Conservation (phyloP, 2,329 filamentous ascomycete genomes). For the Fusarium oxysporum region DNA sequence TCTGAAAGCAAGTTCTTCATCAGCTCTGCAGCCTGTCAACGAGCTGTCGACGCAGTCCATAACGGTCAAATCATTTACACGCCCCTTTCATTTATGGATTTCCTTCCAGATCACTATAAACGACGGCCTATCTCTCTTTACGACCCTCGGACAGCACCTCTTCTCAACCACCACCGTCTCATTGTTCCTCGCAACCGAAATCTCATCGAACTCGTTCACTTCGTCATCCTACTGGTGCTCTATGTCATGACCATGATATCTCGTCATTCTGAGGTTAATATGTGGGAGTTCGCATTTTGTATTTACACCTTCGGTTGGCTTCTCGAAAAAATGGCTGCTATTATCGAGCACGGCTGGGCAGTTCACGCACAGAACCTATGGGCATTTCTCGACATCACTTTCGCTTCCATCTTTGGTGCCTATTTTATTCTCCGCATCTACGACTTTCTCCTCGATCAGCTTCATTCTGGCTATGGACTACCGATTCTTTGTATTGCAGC, state of each 20-base stretch:
- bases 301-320: slow-evolving; percentile 76
- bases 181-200: slow-evolving; percentile 77
- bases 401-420: slow-evolving; percentile 69
- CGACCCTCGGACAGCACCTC: slow-evolving; percentile 71
- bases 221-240: slow-evolving; percentile 70
- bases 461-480: slow-evolving; percentile 66
- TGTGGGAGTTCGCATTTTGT: slow-evolving; percentile 69
- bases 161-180: slow-evolving; percentile 78
- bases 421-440: slow-evolving; percentile 72
- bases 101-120: slow-evolving; percentile 80
- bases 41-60: slow-evolving; percentile 78
- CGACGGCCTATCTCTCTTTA: slow-evolving; percentile 77
- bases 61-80: slow-evolving; percentile 77
- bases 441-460: slow-evolving; percentile 60
- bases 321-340: slow-evolving; percentile 72
- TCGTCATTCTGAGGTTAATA: slow-evolving; percentile 61
- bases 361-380: slow-evolving; percentile 81
- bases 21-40: slow-evolving; percentile 73
- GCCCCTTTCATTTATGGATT: slow-evolving; percentile 76
- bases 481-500: slow-evolving; percentile 75
- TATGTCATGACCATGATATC: slow-evolving; percentile 74
- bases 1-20: slow-evolving; percentile 77
- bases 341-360: slow-evolving; percentile 73
- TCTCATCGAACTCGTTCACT: slow-evolving; percentile 73
- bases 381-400: slow-evolving; percentile 80